Conservation (phyloP, 73 alveolate species). For the Paramecium primaurelia region DNA sequence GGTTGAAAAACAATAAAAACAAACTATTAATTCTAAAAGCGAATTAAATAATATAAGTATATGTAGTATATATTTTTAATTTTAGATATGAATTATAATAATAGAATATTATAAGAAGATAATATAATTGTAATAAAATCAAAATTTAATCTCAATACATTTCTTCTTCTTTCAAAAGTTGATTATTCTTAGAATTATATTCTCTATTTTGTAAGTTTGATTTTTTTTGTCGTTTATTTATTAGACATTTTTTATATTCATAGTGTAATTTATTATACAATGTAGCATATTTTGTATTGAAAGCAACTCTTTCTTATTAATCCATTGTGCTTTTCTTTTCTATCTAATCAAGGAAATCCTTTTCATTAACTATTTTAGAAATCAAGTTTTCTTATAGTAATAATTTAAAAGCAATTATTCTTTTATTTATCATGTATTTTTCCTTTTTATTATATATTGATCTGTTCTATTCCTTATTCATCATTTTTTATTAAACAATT, state of each 20-base stretch:
- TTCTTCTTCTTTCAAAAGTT: background rate
- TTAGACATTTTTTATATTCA: background rate
- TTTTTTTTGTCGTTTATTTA: background rate
- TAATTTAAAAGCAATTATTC: background rate
- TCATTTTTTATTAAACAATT: background rate
- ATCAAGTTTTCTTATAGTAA: background rate
- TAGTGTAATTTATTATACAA: background rate
- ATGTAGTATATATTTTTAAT: too few species aligned
- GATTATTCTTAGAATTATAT: background rate
- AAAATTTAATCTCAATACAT: background rate
- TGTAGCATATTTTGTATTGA: background rate
- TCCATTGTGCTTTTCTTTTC: background rate
- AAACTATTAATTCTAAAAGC: too few species aligned
- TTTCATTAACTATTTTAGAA: background rate
- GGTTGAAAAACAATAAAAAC: background rate
- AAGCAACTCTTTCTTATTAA: background rate
- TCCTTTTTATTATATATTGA: background rate
- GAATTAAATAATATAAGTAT: too few species aligned
- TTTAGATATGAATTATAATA: too few species aligned
- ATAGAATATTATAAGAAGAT: too few species aligned
- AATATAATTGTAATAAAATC: background rate
- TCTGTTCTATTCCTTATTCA: background rate
- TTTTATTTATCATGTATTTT: background rate
- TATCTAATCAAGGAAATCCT: background rate
- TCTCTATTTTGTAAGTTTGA: background rate